Evolutionary conservation across 2,329 filamentous ascomycete genomes (phyloP).

Genomic region (Ceratocystis eucalypticola): DNA sequence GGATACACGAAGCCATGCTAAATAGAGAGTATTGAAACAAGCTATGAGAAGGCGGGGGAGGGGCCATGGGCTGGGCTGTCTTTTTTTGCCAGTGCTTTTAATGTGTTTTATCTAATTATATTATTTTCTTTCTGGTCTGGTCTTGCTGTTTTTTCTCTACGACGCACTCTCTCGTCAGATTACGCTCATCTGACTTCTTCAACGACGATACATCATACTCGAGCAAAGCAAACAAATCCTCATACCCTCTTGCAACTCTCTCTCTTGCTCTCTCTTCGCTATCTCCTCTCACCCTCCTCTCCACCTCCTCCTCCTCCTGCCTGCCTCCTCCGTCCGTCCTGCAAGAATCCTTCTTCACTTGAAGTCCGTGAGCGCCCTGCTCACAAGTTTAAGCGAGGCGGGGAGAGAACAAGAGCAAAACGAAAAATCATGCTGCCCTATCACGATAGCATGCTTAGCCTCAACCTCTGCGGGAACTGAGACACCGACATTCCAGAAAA

Average conservation of each 20-base stretch:
- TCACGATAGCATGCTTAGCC: background rate
- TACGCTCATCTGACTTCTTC: background rate
- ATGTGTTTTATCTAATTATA: background rate
- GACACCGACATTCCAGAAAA: conserved; percentile 4
- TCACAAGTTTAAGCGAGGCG: conserved; percentile 9
- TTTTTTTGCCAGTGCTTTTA: background rate
- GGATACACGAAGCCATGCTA: background rate
- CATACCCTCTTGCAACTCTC: background rate
- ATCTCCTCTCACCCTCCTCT: background rate
- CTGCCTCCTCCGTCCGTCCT: background rate
- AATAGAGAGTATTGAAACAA: conserved; percentile 1
- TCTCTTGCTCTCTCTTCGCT: background rate
- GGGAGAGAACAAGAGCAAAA: background rate
- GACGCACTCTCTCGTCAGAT: background rate
- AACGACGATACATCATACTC: background rate
- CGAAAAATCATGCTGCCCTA: background rate
- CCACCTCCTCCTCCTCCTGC: background rate
- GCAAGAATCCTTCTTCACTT: background rate
- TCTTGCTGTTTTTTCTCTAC: background rate
- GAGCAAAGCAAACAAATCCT: background rate
- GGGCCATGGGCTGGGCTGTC: background rate
- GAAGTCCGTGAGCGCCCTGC: conserved; percentile 4
- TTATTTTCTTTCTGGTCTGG: background rate
- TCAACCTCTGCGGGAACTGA: background rate
- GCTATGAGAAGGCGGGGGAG: background rate